phyloP scores from a whole-genome alignment of 805 yeast genomes.

The Yarrowia deformans region DNA sequence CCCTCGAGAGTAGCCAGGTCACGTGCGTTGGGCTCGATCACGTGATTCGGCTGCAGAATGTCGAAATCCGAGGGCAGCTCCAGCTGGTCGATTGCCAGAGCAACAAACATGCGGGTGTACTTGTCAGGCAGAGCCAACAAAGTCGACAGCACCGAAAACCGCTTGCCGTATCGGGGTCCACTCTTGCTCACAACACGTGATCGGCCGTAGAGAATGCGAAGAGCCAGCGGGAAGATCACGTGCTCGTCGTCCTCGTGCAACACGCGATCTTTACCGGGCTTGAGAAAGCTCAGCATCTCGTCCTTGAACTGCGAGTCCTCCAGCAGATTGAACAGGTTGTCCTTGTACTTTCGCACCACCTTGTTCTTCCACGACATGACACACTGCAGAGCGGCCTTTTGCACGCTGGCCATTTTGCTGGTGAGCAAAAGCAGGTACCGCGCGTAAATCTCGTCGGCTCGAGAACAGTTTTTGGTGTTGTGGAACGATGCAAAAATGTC shows the following conservation, averaged over 20 bases:
- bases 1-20: background rate
- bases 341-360: constrained; percentile 69
- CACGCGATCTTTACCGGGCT: constrained; percentile 56
- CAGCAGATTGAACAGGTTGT: constrained; percentile 72
- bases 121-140: constrained; percentile 50
- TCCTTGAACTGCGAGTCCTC: constrained; percentile 88
- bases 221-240: constrained; percentile 70
- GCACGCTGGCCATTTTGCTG: constrained; percentile 66
- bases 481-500: constrained; percentile 70
- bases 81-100: constrained; percentile 66
- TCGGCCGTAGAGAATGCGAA: constrained; percentile 85
- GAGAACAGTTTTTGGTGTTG: constrained; percentile 62
- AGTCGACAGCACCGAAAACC: constrained; percentile 51
- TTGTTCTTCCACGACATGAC: constrained; percentile 69
- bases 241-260: constrained; percentile 69
- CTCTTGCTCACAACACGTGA: constrained; percentile 68
- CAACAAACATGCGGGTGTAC: constrained; percentile 65
- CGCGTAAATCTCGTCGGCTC: constrained; percentile 61
- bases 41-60: background rate
- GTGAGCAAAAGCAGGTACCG: constrained; percentile 65
- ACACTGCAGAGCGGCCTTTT: constrained; percentile 74
- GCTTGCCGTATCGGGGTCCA: constrained; percentile 73
- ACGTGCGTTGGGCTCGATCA: background rate
- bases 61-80: constrained; percentile 41
- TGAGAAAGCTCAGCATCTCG: constrained; percentile 72